Evolutionary conservation across 73 alveolate genomes (phyloP).

Genomic region (Uronychia setigera): DNA sequence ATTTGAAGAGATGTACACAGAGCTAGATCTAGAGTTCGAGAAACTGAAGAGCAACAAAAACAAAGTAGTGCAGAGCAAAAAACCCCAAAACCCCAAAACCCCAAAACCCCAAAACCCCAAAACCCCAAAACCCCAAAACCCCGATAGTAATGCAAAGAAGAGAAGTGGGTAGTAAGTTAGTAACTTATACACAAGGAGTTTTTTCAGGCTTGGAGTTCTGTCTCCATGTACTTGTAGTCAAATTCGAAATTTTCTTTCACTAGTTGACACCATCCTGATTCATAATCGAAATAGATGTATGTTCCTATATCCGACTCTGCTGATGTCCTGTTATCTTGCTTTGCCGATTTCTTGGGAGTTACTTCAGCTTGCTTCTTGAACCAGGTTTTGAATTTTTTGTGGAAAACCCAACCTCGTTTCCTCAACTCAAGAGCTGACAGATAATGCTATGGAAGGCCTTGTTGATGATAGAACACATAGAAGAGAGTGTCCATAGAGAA

Average conservation of each 20-base stretch:
- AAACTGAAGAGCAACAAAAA: neutral
- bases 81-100: neutral
- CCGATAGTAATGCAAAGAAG: too few relatives aligned
- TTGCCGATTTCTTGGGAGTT: too few relatives aligned
- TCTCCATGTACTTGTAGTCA: constrained; percentile 20
- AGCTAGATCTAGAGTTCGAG: neutral
- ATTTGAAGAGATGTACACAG: neutral
- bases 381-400: constrained; percentile 49
- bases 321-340: neutral
- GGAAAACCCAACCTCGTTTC: constrained; percentile 64
- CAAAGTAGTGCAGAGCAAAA: neutral
- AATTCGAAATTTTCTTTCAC: constrained; percentile 21
- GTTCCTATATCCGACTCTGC: constrained; percentile 24
- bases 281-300: constrained; percentile 38
- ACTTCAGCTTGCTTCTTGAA: constrained; percentile 53
- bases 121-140: too few relatives aligned
- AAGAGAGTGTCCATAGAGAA: neutral
- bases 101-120: neutral
- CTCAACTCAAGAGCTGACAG: constrained; percentile 8
- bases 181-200: too few relatives aligned
- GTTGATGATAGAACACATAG: neutral
- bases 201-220: constrained; percentile 23
- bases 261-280: constrained; percentile 27
- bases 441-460: neutral
- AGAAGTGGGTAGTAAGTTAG: too few relatives aligned